Conservation (phyloP, 345 rosid genomes). For the Ceriops tagal region DNA sequence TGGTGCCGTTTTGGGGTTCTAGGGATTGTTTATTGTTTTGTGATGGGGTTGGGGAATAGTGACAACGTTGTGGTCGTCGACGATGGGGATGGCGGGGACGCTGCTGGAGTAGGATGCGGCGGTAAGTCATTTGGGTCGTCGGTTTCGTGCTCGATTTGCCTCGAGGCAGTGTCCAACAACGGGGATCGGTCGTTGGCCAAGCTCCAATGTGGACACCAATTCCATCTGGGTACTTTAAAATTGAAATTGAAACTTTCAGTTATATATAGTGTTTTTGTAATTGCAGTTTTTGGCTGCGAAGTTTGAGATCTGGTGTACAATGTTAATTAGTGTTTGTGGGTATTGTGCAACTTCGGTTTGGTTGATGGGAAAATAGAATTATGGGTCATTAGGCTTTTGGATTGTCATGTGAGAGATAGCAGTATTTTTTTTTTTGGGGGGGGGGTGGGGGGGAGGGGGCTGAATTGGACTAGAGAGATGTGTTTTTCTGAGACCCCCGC, state of each 20-base stretch:
- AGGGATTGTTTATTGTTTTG: neutral
- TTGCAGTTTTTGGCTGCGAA: neutral
- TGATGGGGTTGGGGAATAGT: slow-evolving; percentile 73
- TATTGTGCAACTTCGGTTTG: neutral
- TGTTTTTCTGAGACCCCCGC: too few relatives aligned
- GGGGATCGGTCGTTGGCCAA: slow-evolving; percentile 98
- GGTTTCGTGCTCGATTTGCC: slow-evolving; percentile 95
- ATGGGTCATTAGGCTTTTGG: slow-evolving; percentile 2
- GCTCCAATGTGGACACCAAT: slow-evolving; percentile 94
- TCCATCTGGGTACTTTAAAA: slow-evolving; percentile 67
- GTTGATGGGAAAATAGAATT: neutral
- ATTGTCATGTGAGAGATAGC: neutral
- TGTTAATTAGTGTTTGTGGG: neutral
- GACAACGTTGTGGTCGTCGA: slow-evolving; percentile 49
- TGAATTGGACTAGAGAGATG: too few relatives aligned
- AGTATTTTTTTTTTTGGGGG: too few relatives aligned
- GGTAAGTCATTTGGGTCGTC: slow-evolving; percentile 51
- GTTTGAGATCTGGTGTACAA: slow-evolving; percentile 26
- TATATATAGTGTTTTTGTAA: neutral
- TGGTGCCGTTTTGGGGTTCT: too few relatives aligned
- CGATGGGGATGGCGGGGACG: slow-evolving; percentile 45
- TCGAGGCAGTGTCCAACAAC: slow-evolving; percentile 61
- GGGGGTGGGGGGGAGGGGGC: too few relatives aligned
- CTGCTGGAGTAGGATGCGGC: slow-evolving; percentile 32
- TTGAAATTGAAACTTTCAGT: neutral